Evolutionary conservation across 805 yeast species (phyloP).

Genomic region (Allodekkera sacchari): DNA sequence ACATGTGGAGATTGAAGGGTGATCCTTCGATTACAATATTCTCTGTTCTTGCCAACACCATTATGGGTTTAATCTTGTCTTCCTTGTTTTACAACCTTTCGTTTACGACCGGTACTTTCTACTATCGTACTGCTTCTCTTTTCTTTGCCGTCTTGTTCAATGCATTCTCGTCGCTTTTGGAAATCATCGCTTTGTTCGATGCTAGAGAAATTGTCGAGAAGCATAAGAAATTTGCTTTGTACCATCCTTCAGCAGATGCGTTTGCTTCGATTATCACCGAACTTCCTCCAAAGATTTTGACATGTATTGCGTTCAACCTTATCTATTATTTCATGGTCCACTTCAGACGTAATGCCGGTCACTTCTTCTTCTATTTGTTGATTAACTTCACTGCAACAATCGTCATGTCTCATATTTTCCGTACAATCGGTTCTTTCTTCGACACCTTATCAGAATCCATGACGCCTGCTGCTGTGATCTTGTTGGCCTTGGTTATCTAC

Average conservation of each 20-base stretch:
- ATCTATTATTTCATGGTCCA: constrained; percentile 46
- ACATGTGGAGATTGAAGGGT: constrained; percentile 39
- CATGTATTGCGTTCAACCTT: constrained; percentile 39
- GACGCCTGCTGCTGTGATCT: constrained; percentile 47
- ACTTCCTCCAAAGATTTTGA: constrained; percentile 39
- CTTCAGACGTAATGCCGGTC: constrained; percentile 43
- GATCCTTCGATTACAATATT: constrained; percentile 40
- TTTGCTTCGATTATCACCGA: constrained; percentile 54
- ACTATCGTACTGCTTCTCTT: constrained; percentile 52
- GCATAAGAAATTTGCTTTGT: constrained; percentile 47
- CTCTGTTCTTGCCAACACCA: constrained; percentile 34
- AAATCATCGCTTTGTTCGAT: constrained; percentile 46
- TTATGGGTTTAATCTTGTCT: constrained; percentile 47
- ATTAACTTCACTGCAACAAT: constrained; percentile 36
- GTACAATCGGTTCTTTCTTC: constrained; percentile 43
- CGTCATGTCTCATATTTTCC: constrained; percentile 46
- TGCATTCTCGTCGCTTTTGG: constrained; percentile 53
- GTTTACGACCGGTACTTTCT: constrained; percentile 37
- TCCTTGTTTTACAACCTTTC: constrained; percentile 49
- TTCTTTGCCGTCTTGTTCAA: constrained; percentile 61
- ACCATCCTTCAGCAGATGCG: constrained; percentile 54
- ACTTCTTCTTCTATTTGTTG: constrained; percentile 44
- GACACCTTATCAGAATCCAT: constrained; percentile 43
- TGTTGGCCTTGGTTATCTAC: constrained; percentile 40
- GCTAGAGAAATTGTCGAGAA: constrained; percentile 52